Conservation (phyloP, 148 eudicot genomes). For the Arctostaphylos glauca region DNA sequence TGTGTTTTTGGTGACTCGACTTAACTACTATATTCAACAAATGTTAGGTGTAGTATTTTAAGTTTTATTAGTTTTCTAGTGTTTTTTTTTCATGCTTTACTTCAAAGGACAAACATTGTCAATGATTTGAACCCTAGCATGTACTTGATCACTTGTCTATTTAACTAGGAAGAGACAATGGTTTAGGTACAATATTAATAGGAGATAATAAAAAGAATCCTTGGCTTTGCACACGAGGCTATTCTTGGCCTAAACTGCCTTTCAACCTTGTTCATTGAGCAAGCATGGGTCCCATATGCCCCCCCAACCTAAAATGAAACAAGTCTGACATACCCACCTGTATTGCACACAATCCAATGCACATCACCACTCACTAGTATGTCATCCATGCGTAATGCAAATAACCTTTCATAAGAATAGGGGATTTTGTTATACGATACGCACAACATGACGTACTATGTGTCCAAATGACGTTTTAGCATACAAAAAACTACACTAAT, state of each 20-base stretch:
- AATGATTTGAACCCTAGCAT: not conserved
- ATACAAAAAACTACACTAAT: no score
- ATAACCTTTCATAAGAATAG: no score
- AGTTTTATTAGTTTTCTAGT: not conserved
- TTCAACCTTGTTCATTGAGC: not conserved
- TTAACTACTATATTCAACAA: not conserved
- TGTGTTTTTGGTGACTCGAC: no score
- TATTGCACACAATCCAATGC: not conserved
- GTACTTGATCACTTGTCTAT: not conserved
- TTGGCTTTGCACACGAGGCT: constrained; percentile 12
- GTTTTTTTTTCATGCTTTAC: not conserved
- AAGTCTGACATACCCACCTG: not conserved
- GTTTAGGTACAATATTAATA: not conserved
- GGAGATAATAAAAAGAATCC: not conserved
- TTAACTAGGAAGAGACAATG: not conserved
- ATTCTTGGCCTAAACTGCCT: not conserved
- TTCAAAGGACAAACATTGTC: not conserved
- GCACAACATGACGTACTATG: no score
- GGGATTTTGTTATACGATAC: no score
- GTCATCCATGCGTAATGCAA: not conserved
- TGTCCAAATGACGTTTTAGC: no score
- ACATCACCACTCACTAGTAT: not conserved
- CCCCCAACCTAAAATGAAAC: not conserved
- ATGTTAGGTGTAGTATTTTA: not conserved
- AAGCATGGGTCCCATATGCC: constrained; percentile 10